These are phyloP conservation scores for Penicillium daleae DNA, from an alignment of 495 filamentous ascomycete genomes.

Conservation along the genomic window DNA sequence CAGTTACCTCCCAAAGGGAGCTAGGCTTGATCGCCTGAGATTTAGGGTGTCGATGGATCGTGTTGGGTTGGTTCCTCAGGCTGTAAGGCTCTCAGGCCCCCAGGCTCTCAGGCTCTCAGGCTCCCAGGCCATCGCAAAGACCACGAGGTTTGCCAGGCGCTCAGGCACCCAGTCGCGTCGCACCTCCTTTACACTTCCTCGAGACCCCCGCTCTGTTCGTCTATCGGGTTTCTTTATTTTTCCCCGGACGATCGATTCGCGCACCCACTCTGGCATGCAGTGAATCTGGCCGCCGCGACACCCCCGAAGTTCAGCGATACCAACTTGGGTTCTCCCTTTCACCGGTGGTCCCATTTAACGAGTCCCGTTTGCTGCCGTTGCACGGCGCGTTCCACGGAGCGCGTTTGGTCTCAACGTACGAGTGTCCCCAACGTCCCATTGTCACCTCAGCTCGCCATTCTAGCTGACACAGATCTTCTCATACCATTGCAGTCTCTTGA, in stretches of 20 bases:
- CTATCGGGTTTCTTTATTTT: slow-evolving; percentile 4
- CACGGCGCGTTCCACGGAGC: slow-evolving; percentile 35
- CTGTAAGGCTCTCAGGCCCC: background rate
- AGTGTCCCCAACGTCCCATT: background rate
- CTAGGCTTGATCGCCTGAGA: background rate
- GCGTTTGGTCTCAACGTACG: slow-evolving; percentile 27
- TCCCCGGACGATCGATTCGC: slow-evolving; percentile 3
- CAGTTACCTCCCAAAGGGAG: no score
- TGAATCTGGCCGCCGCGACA: background rate
- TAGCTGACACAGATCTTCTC: slow-evolving; percentile 3
- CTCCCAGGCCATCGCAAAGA: background rate
- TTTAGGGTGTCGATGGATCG: background rate
- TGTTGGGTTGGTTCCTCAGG: background rate
- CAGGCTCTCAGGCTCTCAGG: background rate
- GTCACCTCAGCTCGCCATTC: background rate
- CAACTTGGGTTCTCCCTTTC: background rate
- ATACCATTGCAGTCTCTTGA: slow-evolving; percentile 13
- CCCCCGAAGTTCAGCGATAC: background rate
- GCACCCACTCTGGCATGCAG: background rate
- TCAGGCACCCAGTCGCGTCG: slow-evolving; percentile 19
- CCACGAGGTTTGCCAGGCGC: slow-evolving; percentile 1
- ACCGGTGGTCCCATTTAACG: slow-evolving; percentile 7
- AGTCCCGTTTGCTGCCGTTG: slow-evolving; percentile 24
- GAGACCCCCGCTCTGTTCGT: slow-evolving; percentile 14
- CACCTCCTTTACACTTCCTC: slow-evolving; percentile 14